Conservation (phyloP, 768 basidiomycete genomes). For the Suillus lakei region DNA sequence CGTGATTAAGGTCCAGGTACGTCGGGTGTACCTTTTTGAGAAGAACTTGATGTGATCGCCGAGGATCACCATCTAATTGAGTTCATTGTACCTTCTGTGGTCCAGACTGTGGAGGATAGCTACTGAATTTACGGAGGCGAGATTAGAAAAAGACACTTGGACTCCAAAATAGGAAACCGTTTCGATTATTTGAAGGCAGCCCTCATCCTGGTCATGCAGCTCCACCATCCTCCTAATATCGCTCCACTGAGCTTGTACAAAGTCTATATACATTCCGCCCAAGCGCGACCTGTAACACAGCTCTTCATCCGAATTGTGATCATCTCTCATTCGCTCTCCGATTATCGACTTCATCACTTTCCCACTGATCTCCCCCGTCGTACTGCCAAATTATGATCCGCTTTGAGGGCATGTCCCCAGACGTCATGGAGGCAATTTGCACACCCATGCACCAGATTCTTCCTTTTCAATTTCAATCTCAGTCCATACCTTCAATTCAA, state of each 20-base stretch:
- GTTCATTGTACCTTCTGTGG: conserved; percentile 9
- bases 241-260: conserved; percentile 4
- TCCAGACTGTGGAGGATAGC: conserved; percentile 1
- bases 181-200: conserved; percentile 32
- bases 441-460: conserved; percentile 84
- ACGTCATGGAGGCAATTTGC: conserved; percentile 84
- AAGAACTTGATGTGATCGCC: conserved; percentile 3
- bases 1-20: not conserved
- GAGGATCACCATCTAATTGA: conserved; percentile 10
- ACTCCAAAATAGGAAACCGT: conserved; percentile 30
- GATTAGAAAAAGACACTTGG: not conserved
- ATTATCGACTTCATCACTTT: conserved; percentile 9
- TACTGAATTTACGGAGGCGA: not conserved
- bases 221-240: conserved; percentile 16
- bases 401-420: conserved; percentile 74
- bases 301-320: conserved; percentile 3
- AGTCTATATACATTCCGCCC: not conserved
- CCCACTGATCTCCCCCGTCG: not conserved
- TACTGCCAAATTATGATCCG: conserved; percentile 61
- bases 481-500: conserved; percentile 23
- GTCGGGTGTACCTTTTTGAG: not conserved
- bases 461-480: conserved; percentile 35
- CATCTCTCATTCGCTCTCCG: conserved; percentile 11
- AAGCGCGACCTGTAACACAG: not conserved
- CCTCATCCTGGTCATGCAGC: conserved; percentile 3